Evolutionary conservation across 139 green algal genomes (phyloP), one percentile per base, ranked within the genome.

Genomic region (Bryopsis sp.): DNA sequence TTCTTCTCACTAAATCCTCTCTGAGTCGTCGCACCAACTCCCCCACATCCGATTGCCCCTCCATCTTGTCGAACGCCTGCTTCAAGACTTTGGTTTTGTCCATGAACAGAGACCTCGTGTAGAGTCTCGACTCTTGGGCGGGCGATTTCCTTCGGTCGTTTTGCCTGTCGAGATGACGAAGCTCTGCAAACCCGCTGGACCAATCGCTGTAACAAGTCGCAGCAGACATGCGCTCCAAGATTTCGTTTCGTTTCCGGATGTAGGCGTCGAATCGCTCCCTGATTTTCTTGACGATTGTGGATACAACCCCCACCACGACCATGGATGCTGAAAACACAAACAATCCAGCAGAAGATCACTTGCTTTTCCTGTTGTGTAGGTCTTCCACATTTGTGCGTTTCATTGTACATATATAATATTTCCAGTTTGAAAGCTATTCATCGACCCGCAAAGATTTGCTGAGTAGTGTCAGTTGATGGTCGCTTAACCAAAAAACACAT

Each of bases 181-280:
- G 71, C 74, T 90, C 80, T 54, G 76, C 63, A 0, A 80, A 82
- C 2, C 83, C 60, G 33, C 84, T 70, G 22, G 68, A 66, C 88
- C 88, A 95, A 50, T 87, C 82, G 31, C 77, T 75, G 26, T 89
- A 94, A 29, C 70, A 84, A 26, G 33, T 64, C 5, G 81, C 64
- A 37, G 70, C 62, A 11, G 46, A 35, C 67, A 78, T 76, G 0
- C 66, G 39, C 22, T 46, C 64, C 46, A 72, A 43, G 29, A 87
- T 47, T 29, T 37, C 29, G 6, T 78, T 70, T 24, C 75, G 66
- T 15, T 67, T 70, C 66, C 70, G 48, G 24, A 78, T 43, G 6
- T 61, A 68, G 31, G 74, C 74, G 48, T 86, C 79, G 31, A 76
- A 76, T 15, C 71, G 59, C 47, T 84, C 72, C 0, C 67, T 70